Base-by-base conservation (phyloP, 2,329 filamentous ascomycete genomes). In the Colletotrichum sp. region DNA sequence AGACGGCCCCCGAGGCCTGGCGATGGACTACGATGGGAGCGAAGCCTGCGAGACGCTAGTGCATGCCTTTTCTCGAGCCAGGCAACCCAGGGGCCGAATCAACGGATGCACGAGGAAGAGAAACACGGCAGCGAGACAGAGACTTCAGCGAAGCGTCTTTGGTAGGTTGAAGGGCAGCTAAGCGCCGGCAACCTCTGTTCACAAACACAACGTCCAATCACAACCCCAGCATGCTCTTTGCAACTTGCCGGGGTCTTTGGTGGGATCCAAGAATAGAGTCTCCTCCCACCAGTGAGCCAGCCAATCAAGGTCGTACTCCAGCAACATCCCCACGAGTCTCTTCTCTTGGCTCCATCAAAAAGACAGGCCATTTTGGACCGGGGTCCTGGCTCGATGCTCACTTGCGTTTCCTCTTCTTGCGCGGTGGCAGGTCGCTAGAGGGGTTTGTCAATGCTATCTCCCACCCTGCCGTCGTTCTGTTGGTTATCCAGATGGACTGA, bases 191-290 rank as follows among this genome's bases (percentile, higher is more conserved):
- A 60, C 65, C 65, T 63, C 70, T 60, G 24, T 75, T 76, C 75
- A 78, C 78, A 74, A 34, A 26, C 9, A 36, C 48, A 61, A 13
- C 57, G 64, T 36, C 78, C 78, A 79, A 79, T 79, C 76, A 75
- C 10, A 65, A 60, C 60, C 74, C 64, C 61, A 43, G 43, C 52
- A 75, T 66, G 67, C 60, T 72, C 58, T 67, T 52, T 28, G 26
- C 34, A n/a, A 66, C 57, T 60, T 43, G 38, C 74, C 55, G 48
- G 72, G 73, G 28, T 60, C n/a, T 43, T 28, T 26, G 34, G 28
- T 26, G 63, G 57, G 32, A 68, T 77, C 78, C 72, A 79, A 79
- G 77, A 79, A 79, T 79, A 79, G 78, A 79, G 66, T 72, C 67
- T 55, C 66, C 61, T 68, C 48, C 26, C 68, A 66, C 55, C 63